Base-by-base conservation (phyloP, 805 yeast species). In the Lachancea thermotolerans region DNA sequence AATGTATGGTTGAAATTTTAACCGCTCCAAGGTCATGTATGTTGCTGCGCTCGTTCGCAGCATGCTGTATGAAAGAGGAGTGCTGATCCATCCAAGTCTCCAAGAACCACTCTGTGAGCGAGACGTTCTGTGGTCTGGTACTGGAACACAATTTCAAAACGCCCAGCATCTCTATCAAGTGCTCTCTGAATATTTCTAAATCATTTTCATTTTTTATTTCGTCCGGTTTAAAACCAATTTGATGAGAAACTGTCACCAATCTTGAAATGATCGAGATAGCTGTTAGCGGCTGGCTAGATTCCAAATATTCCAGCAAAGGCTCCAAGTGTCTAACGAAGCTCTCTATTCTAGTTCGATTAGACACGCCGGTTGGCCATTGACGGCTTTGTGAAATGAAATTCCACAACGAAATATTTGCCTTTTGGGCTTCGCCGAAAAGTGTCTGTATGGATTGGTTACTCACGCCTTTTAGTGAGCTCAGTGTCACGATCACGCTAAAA, bases 1-100 rank as follows among this genome's bases (percentile, higher is more conserved):
- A 71, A 59, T 85, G 91, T 1, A 85, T 75, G 0, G 91, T 85
- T 0, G 88, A 78, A 1, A 83, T 52, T 41, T 77, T 78, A 6
- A 83, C 65, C 14, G 69, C 58, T 34, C 57, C 57, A 10, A 40
- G 30, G 14, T 37, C 47, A 2, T 31, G 35, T 5, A 37, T 25
- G 10, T 36, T 27, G 15, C 30, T 31, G 10, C n/a, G 25, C 12
- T 35, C 8, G 11, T 33, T 15, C 14, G 14, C 16, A 27, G 2
- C 18, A 28, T 37, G 31, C n/a, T 50, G 45, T 34, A 53, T 53
- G 9, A 38, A 45, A 14, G 44, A 27, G 4, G 45, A 31, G 33
- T 54, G 50, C 21, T 64, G 54, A 17, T 64, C 66, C 39, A 52
- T 48, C 45, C 64, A 60, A 10, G 62, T 59, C 15, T 60, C 64